Percentiles rank a stretch among this genome's conserved stretches.
phyloP scores from a whole-genome alignment of 176 grass and related monocot species.

The Triticum turgidum region DNA sequence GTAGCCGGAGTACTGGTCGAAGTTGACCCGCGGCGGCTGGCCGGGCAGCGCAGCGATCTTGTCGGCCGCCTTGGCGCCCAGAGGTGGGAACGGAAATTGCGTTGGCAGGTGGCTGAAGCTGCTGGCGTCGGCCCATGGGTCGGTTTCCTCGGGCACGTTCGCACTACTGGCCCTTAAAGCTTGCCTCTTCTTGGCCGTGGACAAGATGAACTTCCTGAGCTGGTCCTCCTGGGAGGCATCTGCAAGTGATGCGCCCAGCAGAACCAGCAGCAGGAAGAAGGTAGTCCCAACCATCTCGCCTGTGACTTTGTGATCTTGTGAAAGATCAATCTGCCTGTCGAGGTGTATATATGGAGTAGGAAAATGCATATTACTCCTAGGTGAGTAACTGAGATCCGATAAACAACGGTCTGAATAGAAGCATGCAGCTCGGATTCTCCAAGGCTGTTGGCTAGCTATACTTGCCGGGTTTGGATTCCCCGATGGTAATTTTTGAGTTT shows the following conservation, averaged over 20 bases:
- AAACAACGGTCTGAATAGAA: too few relatives aligned
- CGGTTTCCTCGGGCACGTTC: not conserved
- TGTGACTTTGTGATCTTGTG: not conserved
- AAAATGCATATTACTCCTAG: too few relatives aligned
- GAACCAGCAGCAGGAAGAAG: not conserved
- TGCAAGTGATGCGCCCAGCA: not conserved
- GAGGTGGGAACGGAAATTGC: not conserved
- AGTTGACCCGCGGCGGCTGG: constrained; percentile 39
- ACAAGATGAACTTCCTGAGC: constrained; percentile 13
- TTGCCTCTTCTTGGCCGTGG: not conserved
- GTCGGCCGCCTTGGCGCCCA: constrained; percentile 34
- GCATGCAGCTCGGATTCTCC: constrained; percentile 2
- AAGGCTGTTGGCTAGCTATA: not conserved
- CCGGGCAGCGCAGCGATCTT: constrained; percentile 37
- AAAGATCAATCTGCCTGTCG: not conserved
- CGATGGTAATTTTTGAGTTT: not conserved
- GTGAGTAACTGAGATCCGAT: not conserved
- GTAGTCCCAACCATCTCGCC: not conserved
- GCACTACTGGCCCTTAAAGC: not conserved
- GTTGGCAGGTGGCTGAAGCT: constrained; percentile 11
- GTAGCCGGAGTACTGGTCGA: constrained; percentile 49
- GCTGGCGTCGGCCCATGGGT: not conserved
- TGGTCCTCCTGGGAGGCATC: constrained; percentile 30
- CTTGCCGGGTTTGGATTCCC: not conserved
- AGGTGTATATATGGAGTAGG: not conserved